phyloP scores from a whole-genome alignment of 2,329 filamentous ascomycete species.

The Elsinoe batatas region DNA sequence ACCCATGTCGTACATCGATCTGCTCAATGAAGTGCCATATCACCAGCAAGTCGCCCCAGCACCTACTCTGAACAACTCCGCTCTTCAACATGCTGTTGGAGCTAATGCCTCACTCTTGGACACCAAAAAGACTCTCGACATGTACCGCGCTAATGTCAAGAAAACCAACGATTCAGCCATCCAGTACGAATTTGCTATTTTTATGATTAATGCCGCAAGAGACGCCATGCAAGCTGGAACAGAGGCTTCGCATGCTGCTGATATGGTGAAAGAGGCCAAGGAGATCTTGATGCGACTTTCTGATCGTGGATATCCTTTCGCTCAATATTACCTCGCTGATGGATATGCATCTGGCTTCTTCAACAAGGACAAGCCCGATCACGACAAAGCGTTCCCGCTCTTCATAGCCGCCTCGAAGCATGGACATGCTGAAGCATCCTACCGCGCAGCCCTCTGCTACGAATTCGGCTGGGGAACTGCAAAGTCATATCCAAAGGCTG shows the following conservation, averaged over 20 bases:
- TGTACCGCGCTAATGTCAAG: conserved; percentile 95
- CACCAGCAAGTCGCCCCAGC: conserved; percentile 63
- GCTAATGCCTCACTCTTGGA: conserved; percentile 85
- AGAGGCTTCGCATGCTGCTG: conserved; percentile 35
- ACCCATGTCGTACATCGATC: conserved; percentile 51
- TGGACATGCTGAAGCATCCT: conserved; percentile 91
- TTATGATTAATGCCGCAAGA: conserved; percentile 81
- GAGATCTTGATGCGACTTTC: conserved; percentile 78
- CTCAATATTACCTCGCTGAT: conserved; percentile 94
- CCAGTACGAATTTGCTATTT: conserved; percentile 93
- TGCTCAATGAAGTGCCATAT: conserved; percentile 58
- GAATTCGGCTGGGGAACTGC: conserved; percentile 97
- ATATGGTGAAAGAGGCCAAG: conserved; percentile 77
- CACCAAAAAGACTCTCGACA: conserved; percentile 87
- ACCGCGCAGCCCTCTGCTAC: conserved; percentile 87
- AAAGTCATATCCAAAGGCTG: conserved; percentile 80
- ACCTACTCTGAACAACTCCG: conserved; percentile 64
- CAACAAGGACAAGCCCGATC: conserved; percentile 86
- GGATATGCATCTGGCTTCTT: conserved; percentile 91
- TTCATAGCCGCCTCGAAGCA: conserved; percentile 93
- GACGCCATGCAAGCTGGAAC: conserved; percentile 50
- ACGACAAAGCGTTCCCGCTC: conserved; percentile 81
- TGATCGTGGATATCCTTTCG: conserved; percentile 86
- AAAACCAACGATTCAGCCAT: conserved; percentile 86
- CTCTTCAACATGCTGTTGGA: conserved; percentile 68